phyloP scores from a whole-genome alignment of 495 filamentous ascomycete species.

The Trichoderma gamsii region DNA sequence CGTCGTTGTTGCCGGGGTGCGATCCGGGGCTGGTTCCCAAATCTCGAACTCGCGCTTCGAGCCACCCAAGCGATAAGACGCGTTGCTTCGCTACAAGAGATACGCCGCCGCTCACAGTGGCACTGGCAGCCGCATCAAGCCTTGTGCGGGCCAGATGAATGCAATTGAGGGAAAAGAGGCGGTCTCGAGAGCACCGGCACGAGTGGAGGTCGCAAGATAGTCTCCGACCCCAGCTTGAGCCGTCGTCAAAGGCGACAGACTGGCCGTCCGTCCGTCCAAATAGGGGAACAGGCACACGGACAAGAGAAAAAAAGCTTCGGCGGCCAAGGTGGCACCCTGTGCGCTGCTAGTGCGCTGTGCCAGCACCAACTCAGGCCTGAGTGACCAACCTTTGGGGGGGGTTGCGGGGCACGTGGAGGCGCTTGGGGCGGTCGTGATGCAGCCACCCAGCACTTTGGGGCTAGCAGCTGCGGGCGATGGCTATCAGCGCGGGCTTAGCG shows the following conservation, averaged over 20 bases:
- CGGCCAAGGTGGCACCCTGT: neutral
- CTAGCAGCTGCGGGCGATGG: neutral
- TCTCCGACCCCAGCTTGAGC: slow-evolving; percentile 1
- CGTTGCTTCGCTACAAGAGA: neutral
- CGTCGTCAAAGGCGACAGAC: neutral
- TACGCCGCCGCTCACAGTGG: neutral
- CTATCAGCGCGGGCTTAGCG: slow-evolving; percentile 6
- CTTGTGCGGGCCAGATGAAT: neutral
- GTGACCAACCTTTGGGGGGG: slow-evolving; percentile 3
- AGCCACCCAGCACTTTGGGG: neutral
- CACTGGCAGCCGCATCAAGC: neutral
- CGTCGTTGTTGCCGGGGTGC: neutral
- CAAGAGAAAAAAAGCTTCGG: neutral
- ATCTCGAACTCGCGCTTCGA: neutral
- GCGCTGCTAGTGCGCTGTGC: neutral
- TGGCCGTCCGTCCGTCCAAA: neutral
- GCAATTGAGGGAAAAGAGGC: neutral
- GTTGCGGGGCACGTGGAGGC: slow-evolving; percentile 7
- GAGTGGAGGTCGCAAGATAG: neutral
- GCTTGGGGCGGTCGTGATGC: neutral
- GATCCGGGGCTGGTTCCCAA: neutral
- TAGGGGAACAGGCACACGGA: slow-evolving; percentile 9
- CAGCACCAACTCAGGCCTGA: neutral
- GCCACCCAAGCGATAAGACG: neutral
- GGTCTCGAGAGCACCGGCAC: neutral